These are phyloP conservation scores for Bryum argenteum DNA, from an alignment of 225 moss, liverwort and hornwort species.

Conservation along the genomic window DNA sequence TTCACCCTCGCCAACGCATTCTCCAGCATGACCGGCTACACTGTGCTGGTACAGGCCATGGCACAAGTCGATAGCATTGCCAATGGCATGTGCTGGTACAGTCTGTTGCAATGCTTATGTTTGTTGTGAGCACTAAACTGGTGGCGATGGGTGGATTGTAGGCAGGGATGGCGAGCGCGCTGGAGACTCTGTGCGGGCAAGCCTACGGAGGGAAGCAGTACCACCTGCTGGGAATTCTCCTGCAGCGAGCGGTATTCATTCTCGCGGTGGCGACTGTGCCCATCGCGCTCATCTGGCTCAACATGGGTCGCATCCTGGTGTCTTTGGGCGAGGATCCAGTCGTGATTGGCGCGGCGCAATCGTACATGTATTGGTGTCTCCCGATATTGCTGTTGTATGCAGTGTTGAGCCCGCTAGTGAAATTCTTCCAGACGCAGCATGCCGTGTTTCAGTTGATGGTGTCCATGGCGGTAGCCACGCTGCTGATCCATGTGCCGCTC, in stretches of 20 bases:
- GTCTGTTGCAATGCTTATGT: not conserved
- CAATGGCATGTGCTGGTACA: not conserved
- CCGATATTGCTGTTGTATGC: not conserved
- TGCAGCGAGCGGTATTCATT: slow-evolving; percentile 47
- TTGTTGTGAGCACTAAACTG: not conserved
- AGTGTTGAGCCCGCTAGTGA: slow-evolving; percentile 28
- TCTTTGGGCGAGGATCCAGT: slow-evolving; percentile 33
- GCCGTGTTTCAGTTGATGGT: slow-evolving; percentile 38
- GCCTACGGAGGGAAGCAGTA: slow-evolving; percentile 56
- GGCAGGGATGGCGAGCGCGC: slow-evolving; percentile 45
- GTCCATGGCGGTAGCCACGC: slow-evolving; percentile 10
- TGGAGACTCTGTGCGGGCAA: slow-evolving; percentile 64
- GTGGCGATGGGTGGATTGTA: slow-evolving; percentile 25
- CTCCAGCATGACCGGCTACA: slow-evolving; percentile 33
- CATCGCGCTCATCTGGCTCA: slow-evolving; percentile 36
- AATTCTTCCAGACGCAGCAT: slow-evolving; percentile 54
- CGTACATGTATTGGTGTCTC: slow-evolving; percentile 22
- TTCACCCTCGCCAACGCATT: slow-evolving; percentile 28
- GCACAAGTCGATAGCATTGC: not conserved
- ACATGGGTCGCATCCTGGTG: slow-evolving; percentile 40
- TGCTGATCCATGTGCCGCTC: slow-evolving; percentile 35
- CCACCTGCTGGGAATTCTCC: slow-evolving; percentile 45
- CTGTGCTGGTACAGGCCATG: slow-evolving; percentile 16
- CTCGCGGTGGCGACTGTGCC: slow-evolving; percentile 23
- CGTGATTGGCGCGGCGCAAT: slow-evolving; percentile 28